Evolutionary conservation across 352 stramenopile genomes (phyloP).

Genomic region (Pythium folliculosum): DNA sequence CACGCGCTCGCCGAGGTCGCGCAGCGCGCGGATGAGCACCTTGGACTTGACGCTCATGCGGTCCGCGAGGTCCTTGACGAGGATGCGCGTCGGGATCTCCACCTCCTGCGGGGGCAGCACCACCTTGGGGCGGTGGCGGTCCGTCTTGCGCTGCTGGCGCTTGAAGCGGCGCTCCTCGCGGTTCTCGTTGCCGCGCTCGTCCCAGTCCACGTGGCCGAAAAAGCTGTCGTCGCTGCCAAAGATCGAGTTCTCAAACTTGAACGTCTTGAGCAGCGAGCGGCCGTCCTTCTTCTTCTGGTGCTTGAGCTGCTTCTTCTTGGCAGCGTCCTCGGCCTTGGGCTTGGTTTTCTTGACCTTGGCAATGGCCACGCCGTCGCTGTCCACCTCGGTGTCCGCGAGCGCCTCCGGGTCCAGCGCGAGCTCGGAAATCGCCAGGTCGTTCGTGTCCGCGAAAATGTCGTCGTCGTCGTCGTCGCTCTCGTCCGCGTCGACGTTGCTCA

Average conservation of each 20-base stretch:
- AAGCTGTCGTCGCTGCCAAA: conserved; percentile 68
- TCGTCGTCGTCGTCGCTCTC: conserved; percentile 28
- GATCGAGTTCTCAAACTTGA: conserved; percentile 88
- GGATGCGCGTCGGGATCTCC: conserved; percentile 73
- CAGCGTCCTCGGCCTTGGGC: conserved; percentile 22
- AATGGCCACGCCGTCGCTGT: conserved; percentile 22
- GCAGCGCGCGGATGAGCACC: conserved; percentile 63
- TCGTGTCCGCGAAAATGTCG: conserved; percentile 33
- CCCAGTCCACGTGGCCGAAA: conserved; percentile 81
- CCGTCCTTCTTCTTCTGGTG: conserved; percentile 79
- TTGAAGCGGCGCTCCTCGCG: conserved; percentile 70
- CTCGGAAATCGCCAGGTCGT: conserved; percentile 45
- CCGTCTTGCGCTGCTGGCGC: conserved; percentile 55
- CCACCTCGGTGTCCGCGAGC: conserved; percentile 23
- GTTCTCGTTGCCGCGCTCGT: conserved; percentile 48
- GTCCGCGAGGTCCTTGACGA: conserved; percentile 77
- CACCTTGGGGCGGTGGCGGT: conserved; percentile 41
- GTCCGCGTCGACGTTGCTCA: neutral
- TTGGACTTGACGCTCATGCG: conserved; percentile 80
- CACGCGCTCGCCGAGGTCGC: conserved; percentile 71
- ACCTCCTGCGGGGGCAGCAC: conserved; percentile 62
- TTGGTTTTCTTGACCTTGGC: conserved; percentile 44
- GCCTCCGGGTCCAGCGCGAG: conserved; percentile 40
- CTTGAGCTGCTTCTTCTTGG: conserved; percentile 63
- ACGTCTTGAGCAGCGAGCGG: conserved; percentile 72